phyloP scores from a whole-genome alignment of 768 basidiomycete genomes.

The Gloeophyllum trabeum region DNA sequence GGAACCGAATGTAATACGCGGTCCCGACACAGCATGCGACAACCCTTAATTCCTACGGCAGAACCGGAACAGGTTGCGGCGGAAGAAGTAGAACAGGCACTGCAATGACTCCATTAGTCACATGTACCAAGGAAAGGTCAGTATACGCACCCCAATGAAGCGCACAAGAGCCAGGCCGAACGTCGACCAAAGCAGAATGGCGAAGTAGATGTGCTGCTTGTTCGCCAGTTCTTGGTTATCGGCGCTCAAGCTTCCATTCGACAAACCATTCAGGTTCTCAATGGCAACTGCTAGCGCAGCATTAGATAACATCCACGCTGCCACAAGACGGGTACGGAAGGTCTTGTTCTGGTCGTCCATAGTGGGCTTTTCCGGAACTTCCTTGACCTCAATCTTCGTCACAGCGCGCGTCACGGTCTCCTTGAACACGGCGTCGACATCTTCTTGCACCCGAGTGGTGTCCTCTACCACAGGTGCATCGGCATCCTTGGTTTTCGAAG shows the following conservation, averaged over 20 bases:
- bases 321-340: slow-evolving; percentile 83
- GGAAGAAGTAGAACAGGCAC: slow-evolving; percentile 80
- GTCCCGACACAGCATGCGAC: slow-evolving; percentile 8
- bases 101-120: slow-evolving; percentile 14
- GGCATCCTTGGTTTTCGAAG: slow-evolving; percentile 67
- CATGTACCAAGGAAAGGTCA: background rate
- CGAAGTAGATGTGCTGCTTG: slow-evolving; percentile 59
- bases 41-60: slow-evolving; percentile 57
- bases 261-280: slow-evolving; percentile 62
- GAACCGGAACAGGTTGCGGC: slow-evolving; percentile 71
- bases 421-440: slow-evolving; percentile 86
- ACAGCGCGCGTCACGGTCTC: slow-evolving; percentile 84
- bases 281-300: slow-evolving; percentile 64
- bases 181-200: slow-evolving; percentile 70
- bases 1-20: too few species aligned
- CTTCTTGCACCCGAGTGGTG: slow-evolving; percentile 70
- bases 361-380: slow-evolving; percentile 66
- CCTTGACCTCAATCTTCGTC: slow-evolving; percentile 57
- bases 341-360: slow-evolving; percentile 88
- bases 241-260: slow-evolving; percentile 22
- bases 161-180: slow-evolving; percentile 63
- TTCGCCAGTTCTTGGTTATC: slow-evolving; percentile 26
- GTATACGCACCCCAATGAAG: slow-evolving; percentile 57
- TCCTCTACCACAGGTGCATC: slow-evolving; percentile 79
- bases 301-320: slow-evolving; percentile 71